Evolutionary conservation across 352 stramenopile genomes (phyloP).

Genomic region (Phytopythium montanum): DNA sequence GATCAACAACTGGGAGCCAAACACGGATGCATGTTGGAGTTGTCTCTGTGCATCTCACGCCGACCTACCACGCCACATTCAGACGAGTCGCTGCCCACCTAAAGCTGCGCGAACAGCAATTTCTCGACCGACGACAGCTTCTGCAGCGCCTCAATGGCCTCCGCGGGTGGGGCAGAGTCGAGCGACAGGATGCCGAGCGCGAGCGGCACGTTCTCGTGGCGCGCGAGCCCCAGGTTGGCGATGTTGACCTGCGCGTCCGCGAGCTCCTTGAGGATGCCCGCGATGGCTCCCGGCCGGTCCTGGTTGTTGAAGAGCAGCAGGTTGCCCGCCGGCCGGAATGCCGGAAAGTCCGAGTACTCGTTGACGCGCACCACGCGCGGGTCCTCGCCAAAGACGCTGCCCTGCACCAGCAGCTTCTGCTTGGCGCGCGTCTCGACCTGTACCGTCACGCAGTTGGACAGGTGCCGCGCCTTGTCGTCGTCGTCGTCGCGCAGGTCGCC

Average conservation of each 20-base stretch:
- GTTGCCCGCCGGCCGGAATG: constrained; percentile 75
- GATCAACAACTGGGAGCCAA: neutral
- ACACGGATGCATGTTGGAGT: neutral
- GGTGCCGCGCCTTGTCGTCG: constrained; percentile 40
- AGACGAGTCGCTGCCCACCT: too few species aligned
- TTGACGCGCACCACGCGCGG: constrained; percentile 76
- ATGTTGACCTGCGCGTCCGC: constrained; percentile 79
- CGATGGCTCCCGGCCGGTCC: constrained; percentile 75
- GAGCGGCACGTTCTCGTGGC: constrained; percentile 50
- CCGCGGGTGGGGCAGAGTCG: constrained; percentile 45
- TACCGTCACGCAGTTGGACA: constrained; percentile 79
- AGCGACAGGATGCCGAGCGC: constrained; percentile 74
- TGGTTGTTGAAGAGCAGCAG: constrained; percentile 84
- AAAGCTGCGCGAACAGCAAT: constrained; percentile 67
- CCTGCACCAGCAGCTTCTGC: constrained; percentile 56
- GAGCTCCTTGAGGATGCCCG: constrained; percentile 66
- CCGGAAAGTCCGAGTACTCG: constrained; percentile 82
- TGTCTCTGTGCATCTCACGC: neutral
- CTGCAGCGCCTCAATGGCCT: constrained; percentile 63
- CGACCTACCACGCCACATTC: too few species aligned
- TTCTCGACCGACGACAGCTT: constrained; percentile 56
- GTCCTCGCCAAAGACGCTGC: constrained; percentile 81
- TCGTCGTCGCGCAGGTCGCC: constrained; percentile 44
- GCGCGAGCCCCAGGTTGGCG: constrained; percentile 78
- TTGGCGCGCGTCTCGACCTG: constrained; percentile 63